Conservation (phyloP, 139 green algal genomes). For the Chlorella sp. region DNA sequence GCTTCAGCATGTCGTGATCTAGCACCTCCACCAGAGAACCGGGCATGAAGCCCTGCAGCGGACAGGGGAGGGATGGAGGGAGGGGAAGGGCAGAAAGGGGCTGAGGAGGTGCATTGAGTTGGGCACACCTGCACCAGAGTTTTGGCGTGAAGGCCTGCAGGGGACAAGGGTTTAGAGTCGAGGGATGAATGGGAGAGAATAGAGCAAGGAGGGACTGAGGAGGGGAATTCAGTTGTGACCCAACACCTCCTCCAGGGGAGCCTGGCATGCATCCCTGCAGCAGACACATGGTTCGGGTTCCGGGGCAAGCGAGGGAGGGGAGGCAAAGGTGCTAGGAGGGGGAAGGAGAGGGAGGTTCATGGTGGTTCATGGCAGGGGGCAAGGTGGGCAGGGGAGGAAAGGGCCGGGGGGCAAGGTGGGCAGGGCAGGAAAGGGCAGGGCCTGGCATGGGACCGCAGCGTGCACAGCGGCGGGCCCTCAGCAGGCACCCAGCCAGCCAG, state of each 20-base stretch:
- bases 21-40: conserved; percentile 30
- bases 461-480: not conserved
- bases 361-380: not conserved
- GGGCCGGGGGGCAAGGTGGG: not conserved
- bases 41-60: conserved; percentile 17
- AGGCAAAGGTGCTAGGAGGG: not conserved
- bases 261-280: not conserved
- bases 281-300: too few species aligned
- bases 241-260: not conserved
- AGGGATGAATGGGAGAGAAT: too few species aligned
- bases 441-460: not conserved
- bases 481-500: not conserved
- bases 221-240: not conserved
- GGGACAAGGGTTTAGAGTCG: too few species aligned
- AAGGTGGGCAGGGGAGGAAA: too few species aligned
- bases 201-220: too few species aligned
- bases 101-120: too few species aligned
- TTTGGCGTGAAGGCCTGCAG: too few species aligned
- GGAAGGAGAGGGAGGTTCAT: not conserved
- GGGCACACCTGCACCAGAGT: too few species aligned
- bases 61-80: too few species aligned
- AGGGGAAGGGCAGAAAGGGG: not conserved
- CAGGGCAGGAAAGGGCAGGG: not conserved
- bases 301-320: not conserved
- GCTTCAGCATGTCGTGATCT: conserved; percentile 24